phyloP scores from a whole-genome alignment of 371 early-diverging fungal species.

The Phascolomyces articulosus region DNA sequence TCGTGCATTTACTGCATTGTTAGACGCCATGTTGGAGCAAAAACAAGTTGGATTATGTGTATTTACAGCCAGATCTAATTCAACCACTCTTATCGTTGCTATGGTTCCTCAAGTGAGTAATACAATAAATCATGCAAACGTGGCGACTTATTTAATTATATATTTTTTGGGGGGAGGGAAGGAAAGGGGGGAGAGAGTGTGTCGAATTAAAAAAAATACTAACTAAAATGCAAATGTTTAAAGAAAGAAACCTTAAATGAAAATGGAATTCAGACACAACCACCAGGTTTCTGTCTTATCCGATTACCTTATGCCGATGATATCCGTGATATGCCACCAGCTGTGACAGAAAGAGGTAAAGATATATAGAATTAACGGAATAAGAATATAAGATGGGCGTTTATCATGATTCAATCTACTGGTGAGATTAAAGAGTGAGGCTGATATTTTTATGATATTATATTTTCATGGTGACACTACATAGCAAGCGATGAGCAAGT shows the following conservation, averaged over 20 bases:
- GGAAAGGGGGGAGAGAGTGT: too few species aligned
- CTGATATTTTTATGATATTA: background rate
- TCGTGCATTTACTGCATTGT: constrained; percentile 64
- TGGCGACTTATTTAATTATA: too few species aligned
- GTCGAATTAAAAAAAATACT: background rate
- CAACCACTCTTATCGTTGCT: constrained; percentile 61
- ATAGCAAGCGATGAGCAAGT: constrained; percentile 12
- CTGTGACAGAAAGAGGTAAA: constrained; percentile 30
- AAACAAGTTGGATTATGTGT: constrained; percentile 65
- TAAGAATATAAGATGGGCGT: too few species aligned
- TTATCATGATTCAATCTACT: background rate
- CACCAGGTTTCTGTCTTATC: constrained; percentile 65
- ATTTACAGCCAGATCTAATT: constrained; percentile 54
- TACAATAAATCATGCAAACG: background rate
- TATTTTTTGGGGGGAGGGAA: too few species aligned
- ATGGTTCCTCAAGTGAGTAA: constrained; percentile 63
- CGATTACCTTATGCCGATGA: constrained; percentile 75
- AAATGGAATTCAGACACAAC: constrained; percentile 42
- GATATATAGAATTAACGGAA: too few species aligned
- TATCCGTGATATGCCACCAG: constrained; percentile 52
- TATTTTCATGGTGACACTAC: background rate
- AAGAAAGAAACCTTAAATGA: constrained; percentile 32
- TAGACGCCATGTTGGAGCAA: constrained; percentile 51
- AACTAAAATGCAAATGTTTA: too few species aligned
- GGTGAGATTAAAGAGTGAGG: background rate